These are phyloP conservation scores for Cladosporium sp. DNA, from an alignment of 2,329 filamentous ascomycete species.

Conservation along the genomic window DNA sequence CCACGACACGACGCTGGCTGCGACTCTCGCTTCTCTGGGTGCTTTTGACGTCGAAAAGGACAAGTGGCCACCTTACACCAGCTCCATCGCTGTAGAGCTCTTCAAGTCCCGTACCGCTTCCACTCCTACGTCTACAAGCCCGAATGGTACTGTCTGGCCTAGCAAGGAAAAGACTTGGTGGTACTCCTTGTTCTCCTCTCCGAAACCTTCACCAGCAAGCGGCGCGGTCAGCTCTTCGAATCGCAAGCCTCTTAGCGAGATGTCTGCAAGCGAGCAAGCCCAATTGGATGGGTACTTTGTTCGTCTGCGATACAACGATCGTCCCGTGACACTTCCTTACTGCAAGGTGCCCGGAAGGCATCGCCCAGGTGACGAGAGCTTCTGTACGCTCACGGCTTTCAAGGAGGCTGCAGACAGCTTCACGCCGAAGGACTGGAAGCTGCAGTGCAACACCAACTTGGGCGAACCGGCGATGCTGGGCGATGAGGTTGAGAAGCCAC, in stretches of 20 bases:
- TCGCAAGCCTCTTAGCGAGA: constrained; percentile 53
- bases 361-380: constrained; percentile 76
- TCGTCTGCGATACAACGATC: constrained; percentile 85
- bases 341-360: constrained; percentile 75
- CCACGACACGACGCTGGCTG: constrained; percentile 89
- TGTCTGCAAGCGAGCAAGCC: constrained; percentile 54
- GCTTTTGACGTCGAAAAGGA: constrained; percentile 61
- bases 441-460: constrained; percentile 55
- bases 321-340: constrained; percentile 73
- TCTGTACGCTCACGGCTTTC: constrained; percentile 90
- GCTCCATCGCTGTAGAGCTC: constrained; percentile 84
- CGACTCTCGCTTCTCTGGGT: constrained; percentile 70
- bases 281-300: constrained; percentile 76
- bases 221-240: constrained; percentile 9
- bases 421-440: constrained; percentile 74
- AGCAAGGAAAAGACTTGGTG: constrained; percentile 25
- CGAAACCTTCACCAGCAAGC: neutral
- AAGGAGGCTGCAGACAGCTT: constrained; percentile 89
- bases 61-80: constrained; percentile 89
- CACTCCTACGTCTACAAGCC: constrained; percentile 24
- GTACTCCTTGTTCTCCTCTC: constrained; percentile 23
- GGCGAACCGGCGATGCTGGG: constrained; percentile 41
- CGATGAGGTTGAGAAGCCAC: constrained; percentile 14
- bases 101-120: constrained; percentile 54
- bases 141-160: constrained; percentile 15